These are phyloP conservation scores for Ensete ventricosum DNA, from an alignment of 176 grass and related monocot species.

Conservation along the genomic window DNA sequence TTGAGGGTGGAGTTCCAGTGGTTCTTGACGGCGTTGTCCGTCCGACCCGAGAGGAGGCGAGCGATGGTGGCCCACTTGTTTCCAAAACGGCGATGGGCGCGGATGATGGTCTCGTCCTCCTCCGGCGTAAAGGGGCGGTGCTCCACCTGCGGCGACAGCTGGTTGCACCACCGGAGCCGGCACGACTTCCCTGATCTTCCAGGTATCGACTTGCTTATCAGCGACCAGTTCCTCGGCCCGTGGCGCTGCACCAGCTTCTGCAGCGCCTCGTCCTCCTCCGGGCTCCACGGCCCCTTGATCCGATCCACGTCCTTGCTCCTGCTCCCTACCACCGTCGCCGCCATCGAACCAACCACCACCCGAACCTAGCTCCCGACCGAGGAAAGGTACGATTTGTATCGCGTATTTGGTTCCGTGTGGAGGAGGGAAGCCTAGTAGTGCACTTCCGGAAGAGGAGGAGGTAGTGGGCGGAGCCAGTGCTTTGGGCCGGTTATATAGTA, in stretches of 20 bases:
- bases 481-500: no score
- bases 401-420: no score
- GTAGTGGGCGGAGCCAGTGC: no score
- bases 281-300: constrained; percentile 95
- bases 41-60: constrained; percentile 59
- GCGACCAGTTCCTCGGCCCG: constrained; percentile 84
- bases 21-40: constrained; percentile 96
- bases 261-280: constrained; percentile 87
- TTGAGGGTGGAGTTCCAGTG: constrained; percentile 96
- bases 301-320: constrained; percentile 37
- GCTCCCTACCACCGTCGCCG: background rate
- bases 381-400: no score
- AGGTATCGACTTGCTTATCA: constrained; percentile 60
- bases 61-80: constrained; percentile 96
- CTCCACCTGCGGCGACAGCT: constrained; percentile 90
- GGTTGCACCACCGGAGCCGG: constrained; percentile 92
- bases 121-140: constrained; percentile 76
- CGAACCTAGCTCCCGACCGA: no score
- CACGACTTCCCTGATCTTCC: constrained; percentile 90
- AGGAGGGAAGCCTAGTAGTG: no score
- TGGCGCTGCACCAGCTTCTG: constrained; percentile 57
- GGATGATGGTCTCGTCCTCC: constrained; percentile 68
- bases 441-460: no score
- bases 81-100: constrained; percentile 54
- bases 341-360: no score